These are phyloP conservation scores for Platanthera zijinensis DNA, from an alignment of 106 monocot genomes.

Conservation along the genomic window DNA sequence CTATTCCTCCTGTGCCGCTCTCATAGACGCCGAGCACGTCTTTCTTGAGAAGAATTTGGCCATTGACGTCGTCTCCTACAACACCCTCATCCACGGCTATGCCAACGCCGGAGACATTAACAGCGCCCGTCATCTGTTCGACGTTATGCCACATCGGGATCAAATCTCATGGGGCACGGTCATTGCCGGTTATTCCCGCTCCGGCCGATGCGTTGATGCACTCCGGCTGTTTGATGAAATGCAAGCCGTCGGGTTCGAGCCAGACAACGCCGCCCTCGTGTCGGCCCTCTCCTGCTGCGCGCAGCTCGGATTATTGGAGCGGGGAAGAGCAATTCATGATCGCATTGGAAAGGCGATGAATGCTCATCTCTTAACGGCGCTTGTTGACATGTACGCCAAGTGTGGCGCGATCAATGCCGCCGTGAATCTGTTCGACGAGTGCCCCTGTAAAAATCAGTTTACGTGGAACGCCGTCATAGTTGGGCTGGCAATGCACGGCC, in stretches of 20 bases:
- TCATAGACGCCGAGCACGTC: constrained; percentile 16
- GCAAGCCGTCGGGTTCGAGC: constrained; percentile 8
- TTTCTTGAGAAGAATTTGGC: constrained; percentile 8
- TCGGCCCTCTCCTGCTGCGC: constrained; percentile 46
- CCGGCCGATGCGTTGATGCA: constrained; percentile 1
- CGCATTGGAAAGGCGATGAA: constrained; percentile 14
- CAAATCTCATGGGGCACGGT: constrained; percentile 50
- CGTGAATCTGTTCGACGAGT: constrained; percentile 23
- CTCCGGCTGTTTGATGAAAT: constrained; percentile 45
- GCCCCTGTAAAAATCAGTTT: constrained; percentile 26
- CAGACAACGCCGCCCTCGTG: constrained; percentile 42
- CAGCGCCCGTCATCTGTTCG: constrained; percentile 28
- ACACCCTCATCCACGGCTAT: constrained; percentile 37
- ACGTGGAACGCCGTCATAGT: constrained; percentile 64
- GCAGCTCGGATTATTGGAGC: constrained; percentile 26
- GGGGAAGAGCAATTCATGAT: constrained; percentile 32
- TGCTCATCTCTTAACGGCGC: constrained; percentile 32
- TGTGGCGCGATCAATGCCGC: constrained; percentile 44
- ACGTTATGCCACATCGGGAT: constrained; percentile 43
- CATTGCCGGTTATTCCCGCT: constrained; percentile 25
- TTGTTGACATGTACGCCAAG: constrained; percentile 62
- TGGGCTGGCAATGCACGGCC: constrained; percentile 47
- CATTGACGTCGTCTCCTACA: constrained; percentile 37
- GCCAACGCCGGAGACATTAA: constrained; percentile 13
- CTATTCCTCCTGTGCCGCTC: constrained; percentile 19